Evolutionary conservation across 2,329 filamentous ascomycete genomes (phyloP), one percentile per base, ranked within the genome.

Genomic region (Pseudogymnoascus sp.): DNA sequence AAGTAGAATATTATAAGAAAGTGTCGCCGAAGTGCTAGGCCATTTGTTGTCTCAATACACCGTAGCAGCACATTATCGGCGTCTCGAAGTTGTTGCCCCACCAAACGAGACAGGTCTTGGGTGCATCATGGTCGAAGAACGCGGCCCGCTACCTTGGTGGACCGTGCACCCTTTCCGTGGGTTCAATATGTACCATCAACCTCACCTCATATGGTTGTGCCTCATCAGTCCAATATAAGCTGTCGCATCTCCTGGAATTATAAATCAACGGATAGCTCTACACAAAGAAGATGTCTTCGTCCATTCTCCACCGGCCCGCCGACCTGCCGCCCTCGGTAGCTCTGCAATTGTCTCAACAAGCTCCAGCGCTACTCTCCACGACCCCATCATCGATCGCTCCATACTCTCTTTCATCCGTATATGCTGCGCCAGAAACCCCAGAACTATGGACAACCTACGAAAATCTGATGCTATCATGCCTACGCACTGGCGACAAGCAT

Each of bases 391-490:
- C 79, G 35, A 78, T 83, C 64, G 82, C 82, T 4, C 76, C 79
- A n/a, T 85, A 83, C 33, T 78, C 81, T 2, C 69, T 87, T 8
- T 70, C 73, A 25, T 81, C 81, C 7, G 73, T 87, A 3, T 80
- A 85, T 69, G 78, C 81, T 1, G 75, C 81, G 1, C 74, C 82
- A 31, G 93, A 97, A 73, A 87, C 87, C 0, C 81, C 89, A 62
- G 91, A 96, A 67, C 81, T 90, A 71, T 97, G 93, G 92, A 83
- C 83, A 14, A 85, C 85, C 45, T 90, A 95, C 75, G 93, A 97
- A 77, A 95, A 96, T 72, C 82, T 97, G 16, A 79, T 97, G 68
- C 79, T 95, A 35, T 86, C 91, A 31, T 95, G 90, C 71, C 83
- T 99, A 38, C 88, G 90, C 60, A 92, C 90, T 0, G 89, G 90